Base-by-base conservation (phyloP, 345 rosid genomes). In the Diplotaxis tenuifolia region DNA sequence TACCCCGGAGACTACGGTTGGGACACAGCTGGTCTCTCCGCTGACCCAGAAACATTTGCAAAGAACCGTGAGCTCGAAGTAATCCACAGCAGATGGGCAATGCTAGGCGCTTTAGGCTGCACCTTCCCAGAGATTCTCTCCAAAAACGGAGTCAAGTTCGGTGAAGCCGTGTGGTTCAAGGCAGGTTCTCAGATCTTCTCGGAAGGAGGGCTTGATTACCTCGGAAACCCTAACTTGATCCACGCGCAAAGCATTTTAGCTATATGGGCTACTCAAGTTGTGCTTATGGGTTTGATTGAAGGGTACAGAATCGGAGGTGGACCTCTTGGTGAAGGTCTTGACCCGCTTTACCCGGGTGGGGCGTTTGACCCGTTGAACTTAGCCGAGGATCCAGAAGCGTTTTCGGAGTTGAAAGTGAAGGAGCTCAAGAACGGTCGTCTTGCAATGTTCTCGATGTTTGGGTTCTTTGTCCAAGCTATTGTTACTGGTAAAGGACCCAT, bases 1-100 rank as follows among this genome's bases (percentile, higher is more conserved):
- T 83, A 78, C 74, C 84, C 84, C 0, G 82, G 85, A 57, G 89
- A 85, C 78, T 83, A 85, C 2, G 87, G 84, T 6, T 85, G 86
- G 89, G 86, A 83, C 62, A 82, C 87, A 0, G 89, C 85, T 0
- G 82, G 85, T 20, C 75, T 80, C 60, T 83, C 85, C 1, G 85
- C 89, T 1, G 87, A 82, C 12, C 89, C 89, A 7, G 85, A 83
- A 67, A 83, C 84, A 25, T 81, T 85, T 22, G 78, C 85, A 20
- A 85, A 61, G 67, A 83, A 83, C 72, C 57, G 80, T 40, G 86
- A 79, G 72, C 84, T 83, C 2, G 86, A 81, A 80, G 86, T 85
- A 2, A 82, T 84, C 74, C 86, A 85, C 75, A 45, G 71, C 52
- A 81, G 86, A 77, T 84, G 86, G 84, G 81, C 82, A 23, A 83